A percentile compares a stretch with the other conserved stretches of the same genome.
Conservation (phyloP, 148 eudicot genomes). For the Cornus controversa region DNA sequence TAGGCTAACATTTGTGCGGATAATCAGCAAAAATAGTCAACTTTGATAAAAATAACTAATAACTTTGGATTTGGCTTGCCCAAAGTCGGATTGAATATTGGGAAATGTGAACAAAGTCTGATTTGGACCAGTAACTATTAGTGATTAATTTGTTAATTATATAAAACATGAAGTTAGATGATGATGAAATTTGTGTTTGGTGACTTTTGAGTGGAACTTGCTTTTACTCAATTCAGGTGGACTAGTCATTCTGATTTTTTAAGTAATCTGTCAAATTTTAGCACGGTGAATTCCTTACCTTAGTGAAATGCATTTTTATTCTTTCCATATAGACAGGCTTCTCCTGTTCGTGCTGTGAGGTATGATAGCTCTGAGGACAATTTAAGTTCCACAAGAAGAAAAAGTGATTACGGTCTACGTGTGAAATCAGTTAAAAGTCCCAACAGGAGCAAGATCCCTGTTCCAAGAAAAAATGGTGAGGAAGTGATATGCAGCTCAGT, state of each 20-base stretch:
- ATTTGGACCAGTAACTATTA: neutral
- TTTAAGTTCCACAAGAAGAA: conserved; percentile 24
- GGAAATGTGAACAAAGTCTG: neutral
- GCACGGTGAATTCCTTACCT: neutral
- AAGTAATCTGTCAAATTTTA: no score
- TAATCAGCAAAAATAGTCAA: no score
- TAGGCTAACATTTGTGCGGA: neutral
- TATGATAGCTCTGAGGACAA: conserved; percentile 45
- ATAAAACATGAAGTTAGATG: neutral
- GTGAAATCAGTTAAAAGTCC: conserved; percentile 18
- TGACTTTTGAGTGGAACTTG: neutral
- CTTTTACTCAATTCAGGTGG: neutral
- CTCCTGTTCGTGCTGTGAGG: conserved; percentile 37
- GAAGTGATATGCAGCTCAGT: conserved; percentile 10
- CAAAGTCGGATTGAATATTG: neutral
- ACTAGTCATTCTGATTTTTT: no score
- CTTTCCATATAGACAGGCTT: conserved; percentile 33
- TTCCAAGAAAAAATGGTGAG: conserved; percentile 13
- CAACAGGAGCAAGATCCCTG: conserved; percentile 17
- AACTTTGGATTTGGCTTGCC: neutral
- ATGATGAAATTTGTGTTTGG: neutral
- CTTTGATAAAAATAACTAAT: neutral
- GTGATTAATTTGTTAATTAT: no score
- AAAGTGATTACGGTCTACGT: conserved; percentile 17
- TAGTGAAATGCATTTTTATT: conserved; percentile 8